Base-by-base conservation (phyloP, 371 early-diverging fungal genomes). In the Catenaria anguillulae region DNA sequence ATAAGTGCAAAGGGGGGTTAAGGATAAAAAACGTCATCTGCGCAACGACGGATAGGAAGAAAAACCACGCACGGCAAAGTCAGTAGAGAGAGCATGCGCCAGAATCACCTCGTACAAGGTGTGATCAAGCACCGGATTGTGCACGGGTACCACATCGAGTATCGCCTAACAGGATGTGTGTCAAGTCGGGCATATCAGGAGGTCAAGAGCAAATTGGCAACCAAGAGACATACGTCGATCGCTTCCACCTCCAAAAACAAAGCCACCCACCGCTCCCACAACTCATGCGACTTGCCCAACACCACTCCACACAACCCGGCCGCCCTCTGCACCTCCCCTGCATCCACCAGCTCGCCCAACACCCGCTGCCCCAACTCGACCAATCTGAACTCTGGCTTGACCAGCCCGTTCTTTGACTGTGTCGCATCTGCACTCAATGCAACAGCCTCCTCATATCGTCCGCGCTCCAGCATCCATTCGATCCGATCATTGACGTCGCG, bases 231-330 rank as follows among this genome's bases (percentile, higher is more conserved):
- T 70, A 80, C 81, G 66, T 78, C 73, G 33, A 95, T 72, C 52
- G 89, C 79, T 17, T 81, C 73, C 46, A 78, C 70, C 56, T 89
- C 86, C 4, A 83, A 80, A 74, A 94, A 96, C 15, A 72, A 76
- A 68, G 82, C 88, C 2, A 93, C 77, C 93, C 93, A 94, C 45
- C 79, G 70, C 65, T 95, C 96, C 97, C 97, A 97, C 1, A 84
- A 70, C 5, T 77, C 71, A 2, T 73, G 68, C 59, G 91, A 80
- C 12, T 76, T 68, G 0, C 83, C 74, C 36, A 97, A 77, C 29
- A 93, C 82, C 42, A 80, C 78, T 6, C 76, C 68, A 62, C 88
- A 86, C 46, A 82, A 75, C 8, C 60, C 65, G 0, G 91, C 94
- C 0, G 93, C 92, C 45, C 82, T 81, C 26, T 78, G 80, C 62